phyloP scores from a whole-genome alignment of 768 basidiomycete genomes.

The Podaxis sp. region DNA sequence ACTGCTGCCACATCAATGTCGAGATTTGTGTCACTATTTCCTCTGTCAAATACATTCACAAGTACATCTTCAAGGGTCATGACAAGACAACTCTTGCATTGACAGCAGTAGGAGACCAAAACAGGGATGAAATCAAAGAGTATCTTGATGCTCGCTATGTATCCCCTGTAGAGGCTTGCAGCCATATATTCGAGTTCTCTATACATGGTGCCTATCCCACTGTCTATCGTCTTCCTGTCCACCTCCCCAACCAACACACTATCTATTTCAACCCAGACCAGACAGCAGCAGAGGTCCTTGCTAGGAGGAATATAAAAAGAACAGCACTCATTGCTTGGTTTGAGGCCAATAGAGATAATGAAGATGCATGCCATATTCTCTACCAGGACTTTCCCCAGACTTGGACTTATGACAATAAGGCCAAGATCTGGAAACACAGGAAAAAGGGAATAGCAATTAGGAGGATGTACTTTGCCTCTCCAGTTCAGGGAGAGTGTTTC shows the following conservation, averaged over 20 bases:
- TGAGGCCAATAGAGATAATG: slow-evolving; percentile 24
- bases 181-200: slow-evolving; percentile 31
- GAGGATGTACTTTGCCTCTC: slow-evolving; percentile 35
- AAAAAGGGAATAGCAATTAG: slow-evolving; percentile 31
- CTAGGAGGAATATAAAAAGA: slow-evolving; percentile 11
- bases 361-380: slow-evolving; percentile 18
- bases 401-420: slow-evolving; percentile 14
- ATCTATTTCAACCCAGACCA: slow-evolving; percentile 33
- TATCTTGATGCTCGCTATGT: slow-evolving; percentile 38
- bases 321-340: slow-evolving; percentile 31
- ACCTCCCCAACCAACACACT: slow-evolving; percentile 38
- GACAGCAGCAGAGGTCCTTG: slow-evolving; percentile 22
- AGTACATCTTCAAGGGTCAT: slow-evolving; percentile 50
- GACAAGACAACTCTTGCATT: slow-evolving; percentile 36
- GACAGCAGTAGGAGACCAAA: slow-evolving; percentile 21
- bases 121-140: slow-evolving; percentile 35
- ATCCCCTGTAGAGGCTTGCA: slow-evolving; percentile 30
- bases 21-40: slow-evolving; percentile 38
- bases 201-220: slow-evolving; percentile 36
- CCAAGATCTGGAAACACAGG: slow-evolving; percentile 26
- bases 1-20: slow-evolving; percentile 49
- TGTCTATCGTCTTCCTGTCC: slow-evolving; percentile 41
- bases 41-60: slow-evolving; percentile 44
- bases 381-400: slow-evolving; percentile 37
- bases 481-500: slow-evolving; percentile 36